Conservation (phyloP, 257 asterid genomes). For the Thymus mandschuricus region DNA sequence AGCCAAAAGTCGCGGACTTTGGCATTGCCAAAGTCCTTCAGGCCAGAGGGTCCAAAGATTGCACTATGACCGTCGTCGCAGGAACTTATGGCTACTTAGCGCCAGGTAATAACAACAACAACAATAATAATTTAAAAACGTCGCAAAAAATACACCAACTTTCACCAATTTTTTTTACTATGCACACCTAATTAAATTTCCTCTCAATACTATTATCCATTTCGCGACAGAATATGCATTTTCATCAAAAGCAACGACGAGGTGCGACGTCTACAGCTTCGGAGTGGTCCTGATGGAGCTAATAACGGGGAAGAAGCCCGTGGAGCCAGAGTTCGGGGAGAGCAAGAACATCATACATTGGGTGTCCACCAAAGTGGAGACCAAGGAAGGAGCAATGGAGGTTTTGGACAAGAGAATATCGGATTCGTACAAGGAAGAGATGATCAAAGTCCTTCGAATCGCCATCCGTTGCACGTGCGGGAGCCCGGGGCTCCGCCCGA, state of each 20-base stretch:
- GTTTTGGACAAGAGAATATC: conserved; percentile 67
- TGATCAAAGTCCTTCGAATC: conserved; percentile 82
- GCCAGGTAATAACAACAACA: conserved; percentile 58
- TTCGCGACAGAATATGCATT: conserved; percentile 75
- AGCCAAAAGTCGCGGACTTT: conserved; percentile 92
- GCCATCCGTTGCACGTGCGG: conserved; percentile 87
- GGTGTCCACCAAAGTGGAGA: conserved; percentile 85
- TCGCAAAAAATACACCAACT: no score
- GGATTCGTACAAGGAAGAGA: conserved; percentile 65
- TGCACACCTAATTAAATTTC: not conserved
- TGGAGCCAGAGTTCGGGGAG: conserved; percentile 91
- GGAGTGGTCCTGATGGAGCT: conserved; percentile 94
- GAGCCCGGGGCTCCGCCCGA: conserved; percentile 70
- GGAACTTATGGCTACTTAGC: conserved; percentile 98
- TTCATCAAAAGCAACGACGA: conserved; percentile 89
- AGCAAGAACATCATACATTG: conserved; percentile 84
- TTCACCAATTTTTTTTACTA: no score
- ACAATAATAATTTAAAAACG: no score
- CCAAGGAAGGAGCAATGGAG: conserved; percentile 77
- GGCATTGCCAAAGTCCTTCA: conserved; percentile 94
- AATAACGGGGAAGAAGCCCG: conserved; percentile 88
- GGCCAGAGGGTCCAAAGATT: conserved; percentile 83
- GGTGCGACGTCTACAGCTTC: conserved; percentile 91
- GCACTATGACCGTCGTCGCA: conserved; percentile 73
- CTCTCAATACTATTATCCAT: not conserved